Evolutionary conservation across 1,139 yeast genomes (phyloP), one percentile per base, ranked within the genome.

Genomic region (Pichia kudriavzevii): DNA sequence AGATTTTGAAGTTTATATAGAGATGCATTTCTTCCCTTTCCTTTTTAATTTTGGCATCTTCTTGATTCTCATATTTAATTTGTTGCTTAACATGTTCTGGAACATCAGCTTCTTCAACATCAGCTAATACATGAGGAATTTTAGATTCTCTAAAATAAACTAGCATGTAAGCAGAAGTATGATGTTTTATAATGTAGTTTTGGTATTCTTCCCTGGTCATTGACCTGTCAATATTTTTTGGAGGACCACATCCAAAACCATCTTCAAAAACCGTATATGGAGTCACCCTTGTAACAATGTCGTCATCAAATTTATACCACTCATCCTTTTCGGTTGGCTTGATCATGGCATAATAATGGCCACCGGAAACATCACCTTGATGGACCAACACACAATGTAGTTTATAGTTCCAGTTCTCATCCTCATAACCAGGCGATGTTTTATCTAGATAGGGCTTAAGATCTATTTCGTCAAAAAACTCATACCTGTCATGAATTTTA

Each of bases 301-400:
- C 98, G 56, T 91, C 99, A 56, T 91, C 98, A 63, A 88, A 91
- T 52, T 91, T 71, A 55, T 73, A 79, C 99, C 98, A 93, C 16
- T 74, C 64, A 38, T 78, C 75, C 28, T 72, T 71, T 8, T 72
- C 64, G 24, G 69, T 69, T 2, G 98, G 97, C 55, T 80, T 87
- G 38, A 93, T 78, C 75, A 91, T 71, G 0, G 98, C 93, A 55
- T 91, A 91, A 57, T 91, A 91, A 55, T 91, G 99, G 17, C 99
- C 99, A 35, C 91, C 84, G 16, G 94, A 83, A 36, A 91, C 79
- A 52, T 88, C 94, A 42, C 99, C 99, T 35, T 88, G 82, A 55
- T 91, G 99, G 6, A 91, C 97, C 40, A 91, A 66, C 2, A 93
- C 98, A 8, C 95, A 96, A 55, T 91, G 96, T 29, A 91, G 63